Conservation (phyloP, 1,139 yeast species). For the Saccharomyces hybrid region DNA sequence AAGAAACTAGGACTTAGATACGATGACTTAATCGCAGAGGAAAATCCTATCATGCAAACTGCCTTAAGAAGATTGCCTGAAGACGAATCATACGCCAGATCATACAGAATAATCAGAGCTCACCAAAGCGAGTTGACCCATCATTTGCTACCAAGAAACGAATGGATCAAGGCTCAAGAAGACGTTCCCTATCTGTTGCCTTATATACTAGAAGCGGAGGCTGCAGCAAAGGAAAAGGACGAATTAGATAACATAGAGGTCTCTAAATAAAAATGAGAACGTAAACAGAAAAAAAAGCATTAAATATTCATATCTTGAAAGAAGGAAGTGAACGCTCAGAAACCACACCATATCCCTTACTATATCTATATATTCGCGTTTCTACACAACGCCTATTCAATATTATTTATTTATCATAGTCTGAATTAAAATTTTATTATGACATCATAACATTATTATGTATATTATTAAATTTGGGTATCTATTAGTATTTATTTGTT, state of each 20-base stretch:
- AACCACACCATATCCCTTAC: neutral
- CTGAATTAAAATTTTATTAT: neutral
- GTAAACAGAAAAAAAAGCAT: neutral
- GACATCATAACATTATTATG: neutral
- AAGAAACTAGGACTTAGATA: slow-evolving; percentile 86
- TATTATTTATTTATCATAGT: neutral
- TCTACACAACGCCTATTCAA: neutral
- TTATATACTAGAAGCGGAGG: slow-evolving; percentile 88
- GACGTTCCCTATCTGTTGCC: slow-evolving; percentile 84
- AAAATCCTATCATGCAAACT: slow-evolving; percentile 76
- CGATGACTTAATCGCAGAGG: slow-evolving; percentile 84
- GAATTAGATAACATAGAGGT: slow-evolving; percentile 70
- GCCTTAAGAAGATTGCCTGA: slow-evolving; percentile 85
- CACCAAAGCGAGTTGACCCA: slow-evolving; percentile 82
- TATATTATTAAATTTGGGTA: neutral
- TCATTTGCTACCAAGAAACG: slow-evolving; percentile 73
- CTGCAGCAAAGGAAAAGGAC: slow-evolving; percentile 79
- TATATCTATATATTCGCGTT: neutral
- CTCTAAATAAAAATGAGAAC: neutral
- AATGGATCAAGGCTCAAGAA: slow-evolving; percentile 73
- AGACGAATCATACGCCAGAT: slow-evolving; percentile 79
- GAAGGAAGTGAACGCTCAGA: neutral
- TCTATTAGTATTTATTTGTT: neutral
- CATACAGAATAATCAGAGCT: slow-evolving; percentile 85
- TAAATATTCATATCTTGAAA: neutral